Evolutionary conservation across 208 protist genomes (phyloP).

Genomic region (Wallacemonas sp.): DNA sequence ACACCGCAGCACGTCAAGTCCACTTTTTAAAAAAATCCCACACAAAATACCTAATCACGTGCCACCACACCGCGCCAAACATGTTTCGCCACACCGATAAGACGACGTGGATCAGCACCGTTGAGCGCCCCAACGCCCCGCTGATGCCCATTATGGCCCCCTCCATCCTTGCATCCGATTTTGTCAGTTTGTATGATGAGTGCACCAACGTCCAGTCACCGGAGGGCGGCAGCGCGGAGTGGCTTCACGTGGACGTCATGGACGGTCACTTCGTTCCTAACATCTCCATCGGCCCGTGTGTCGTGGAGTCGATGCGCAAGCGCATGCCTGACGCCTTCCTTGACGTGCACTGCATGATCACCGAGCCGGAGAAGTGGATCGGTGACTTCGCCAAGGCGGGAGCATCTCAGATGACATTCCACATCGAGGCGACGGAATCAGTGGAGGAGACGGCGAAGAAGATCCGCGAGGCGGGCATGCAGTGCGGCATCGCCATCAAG

Average conservation of each 20-base stretch:
- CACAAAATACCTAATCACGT: background rate
- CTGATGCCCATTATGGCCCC: conserved; percentile 78
- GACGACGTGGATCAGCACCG: conserved; percentile 55
- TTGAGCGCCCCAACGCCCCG: conserved; percentile 26
- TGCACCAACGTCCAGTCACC: conserved; percentile 70
- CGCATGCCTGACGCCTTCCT: conserved; percentile 84
- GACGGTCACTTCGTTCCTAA: conserved; percentile 98
- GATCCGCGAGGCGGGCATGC: conserved; percentile 79
- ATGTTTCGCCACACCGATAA: conserved; percentile 59
- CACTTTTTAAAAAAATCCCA: background rate
- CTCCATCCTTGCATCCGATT: conserved; percentile 92
- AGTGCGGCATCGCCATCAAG: conserved; percentile 97
- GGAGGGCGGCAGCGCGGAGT: conserved; percentile 81
- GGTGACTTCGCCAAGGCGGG: conserved; percentile 85
- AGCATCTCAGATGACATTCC: conserved; percentile 93
- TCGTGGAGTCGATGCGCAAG: conserved; percentile 90
- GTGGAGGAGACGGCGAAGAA: conserved; percentile 48
- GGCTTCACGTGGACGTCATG: conserved; percentile 99
- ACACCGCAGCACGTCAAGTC: background rate
- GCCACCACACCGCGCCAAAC: background rate
- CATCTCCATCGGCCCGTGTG: conserved; percentile 94
- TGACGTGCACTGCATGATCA: conserved; percentile 98
- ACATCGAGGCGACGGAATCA: conserved; percentile 91
- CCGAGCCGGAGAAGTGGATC: conserved; percentile 89
- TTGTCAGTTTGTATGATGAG: conserved; percentile 81